Evolutionary conservation across 345 rosid genomes (phyloP), one percentile per base, ranked within the genome.

Genomic region (Euphorbia tirucalli): DNA sequence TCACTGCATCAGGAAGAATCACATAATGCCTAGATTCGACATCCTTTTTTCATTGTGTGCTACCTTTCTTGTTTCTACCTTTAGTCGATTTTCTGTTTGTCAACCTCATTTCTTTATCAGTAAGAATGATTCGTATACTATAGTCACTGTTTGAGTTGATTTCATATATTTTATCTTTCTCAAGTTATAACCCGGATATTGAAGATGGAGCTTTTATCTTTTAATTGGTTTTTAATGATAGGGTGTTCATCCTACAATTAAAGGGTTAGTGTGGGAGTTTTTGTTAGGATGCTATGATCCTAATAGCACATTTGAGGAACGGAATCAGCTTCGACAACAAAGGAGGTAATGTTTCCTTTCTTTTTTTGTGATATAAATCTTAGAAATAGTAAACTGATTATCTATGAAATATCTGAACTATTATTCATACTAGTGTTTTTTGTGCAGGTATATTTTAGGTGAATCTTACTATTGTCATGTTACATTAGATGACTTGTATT

Each of bases 231-330:
- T 85, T 61, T 68, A 63, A 69, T 75, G 54, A 35, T 70, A 94
- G 99, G 99, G 99, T 52, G 83, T 95, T 73, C 99, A 92, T 80
- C 99, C 99, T 41, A 83, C 93, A n/a, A 85, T 95, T 79, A 92
- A 88, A 84, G 97, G 93, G 54, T 78, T 77, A 57, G 97, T 89
- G 41, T 95, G 97, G 97, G 99, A 95, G 87, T 92, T 92, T 81
- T 68, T 95, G 77, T 77, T 95, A 77, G 99, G 99, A 48, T 92
- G 97, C 77, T 95, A 78, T 72, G 97, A 92, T 88, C 99, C 99
- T 30, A 87, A 86, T 83, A 94, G 97, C 80, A 90, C 87, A 48
- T 85, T 82, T 64, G 91, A 92, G 43, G 91, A 92, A 72, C 80
- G 96, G 78, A 84, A 76, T 82, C 82, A 77, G 66, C 79, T 90